phyloP scores from a whole-genome alignment of 2,329 filamentous ascomycete species.

The Penicillium sp. region DNA sequence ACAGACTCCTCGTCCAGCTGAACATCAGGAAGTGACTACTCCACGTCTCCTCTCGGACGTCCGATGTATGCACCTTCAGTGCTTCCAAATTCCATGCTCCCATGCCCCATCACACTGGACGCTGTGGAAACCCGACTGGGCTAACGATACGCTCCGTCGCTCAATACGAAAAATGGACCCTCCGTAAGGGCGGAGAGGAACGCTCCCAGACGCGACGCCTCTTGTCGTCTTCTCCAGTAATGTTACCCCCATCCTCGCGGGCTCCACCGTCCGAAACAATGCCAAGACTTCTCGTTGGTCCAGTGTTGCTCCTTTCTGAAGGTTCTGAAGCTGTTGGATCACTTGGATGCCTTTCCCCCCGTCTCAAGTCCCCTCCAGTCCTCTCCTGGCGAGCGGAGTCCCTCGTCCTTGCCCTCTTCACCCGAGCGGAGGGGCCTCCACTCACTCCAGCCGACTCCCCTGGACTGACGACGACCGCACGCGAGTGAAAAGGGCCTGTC shows the following conservation, averaged over 20 bases:
- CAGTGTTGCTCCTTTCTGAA: neutral
- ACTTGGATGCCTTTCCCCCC: neutral
- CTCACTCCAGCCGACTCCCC: conserved; percentile 1
- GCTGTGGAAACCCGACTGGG: conserved; percentile 10
- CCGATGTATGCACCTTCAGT: neutral
- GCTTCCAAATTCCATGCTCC: neutral
- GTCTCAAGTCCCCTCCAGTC: neutral
- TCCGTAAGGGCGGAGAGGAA: conserved; percentile 5
- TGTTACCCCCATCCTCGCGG: conserved; percentile 5
- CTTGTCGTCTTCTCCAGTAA: conserved; percentile 3
- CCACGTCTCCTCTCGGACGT: neutral
- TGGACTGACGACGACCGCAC: conserved; percentile 1
- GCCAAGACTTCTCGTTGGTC: conserved; percentile 25
- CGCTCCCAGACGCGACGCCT: conserved; percentile 2
- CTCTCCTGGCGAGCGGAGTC: conserved; percentile 1
- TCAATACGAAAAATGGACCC: conserved; percentile 11
- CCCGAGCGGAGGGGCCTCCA: conserved; percentile 5
- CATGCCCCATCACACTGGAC: neutral
- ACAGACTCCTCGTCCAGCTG: no score
- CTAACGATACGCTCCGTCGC: conserved; percentile 14
- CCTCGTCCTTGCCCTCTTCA: neutral
- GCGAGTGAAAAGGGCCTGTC: neutral
- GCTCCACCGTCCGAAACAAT: conserved; percentile 24
- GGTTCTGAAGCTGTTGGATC: neutral
- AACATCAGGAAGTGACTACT: neutral